phyloP scores from a whole-genome alignment of 371 early-diverging fungal species.

The Conidiobolus incongruus region DNA sequence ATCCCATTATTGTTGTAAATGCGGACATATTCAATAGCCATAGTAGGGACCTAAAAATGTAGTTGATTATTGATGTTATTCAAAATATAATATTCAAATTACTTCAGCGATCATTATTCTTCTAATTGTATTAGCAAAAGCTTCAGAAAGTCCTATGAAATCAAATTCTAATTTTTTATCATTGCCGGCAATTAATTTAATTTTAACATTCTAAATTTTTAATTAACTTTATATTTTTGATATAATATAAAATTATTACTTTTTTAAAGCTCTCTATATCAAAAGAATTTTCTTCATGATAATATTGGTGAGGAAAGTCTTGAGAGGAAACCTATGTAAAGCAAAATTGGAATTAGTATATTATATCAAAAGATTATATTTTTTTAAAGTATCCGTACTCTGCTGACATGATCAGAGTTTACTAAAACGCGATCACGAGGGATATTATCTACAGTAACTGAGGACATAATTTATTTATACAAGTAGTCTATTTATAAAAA shows the following conservation, averaged over 20 bases:
- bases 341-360: no score
- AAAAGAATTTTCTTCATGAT: not conserved
- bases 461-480: no score
- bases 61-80: not conserved
- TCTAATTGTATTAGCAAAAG: conserved; percentile 91
- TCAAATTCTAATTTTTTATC: conserved; percentile 80
- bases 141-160: conserved; percentile 78
- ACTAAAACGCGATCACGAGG: no score
- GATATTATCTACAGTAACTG: no score
- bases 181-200: conserved; percentile 40
- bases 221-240: not conserved
- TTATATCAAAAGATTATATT: no score
- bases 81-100: not conserved
- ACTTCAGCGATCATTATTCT: conserved; percentile 90
- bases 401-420: no score
- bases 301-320: conserved; percentile 4
- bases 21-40: conserved; percentile 95
- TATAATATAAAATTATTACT: not conserved
- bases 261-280: conserved; percentile 1
- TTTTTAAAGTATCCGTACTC: no score
- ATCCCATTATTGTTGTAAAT: conserved; percentile 87
- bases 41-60: conserved; percentile 54
- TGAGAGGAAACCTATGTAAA: no score
- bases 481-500: no score
- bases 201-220: conserved; percentile 23